Evolutionary conservation across 2,329 filamentous ascomycete genomes (phyloP).

Genomic region (Hypoxylon sp.): DNA sequence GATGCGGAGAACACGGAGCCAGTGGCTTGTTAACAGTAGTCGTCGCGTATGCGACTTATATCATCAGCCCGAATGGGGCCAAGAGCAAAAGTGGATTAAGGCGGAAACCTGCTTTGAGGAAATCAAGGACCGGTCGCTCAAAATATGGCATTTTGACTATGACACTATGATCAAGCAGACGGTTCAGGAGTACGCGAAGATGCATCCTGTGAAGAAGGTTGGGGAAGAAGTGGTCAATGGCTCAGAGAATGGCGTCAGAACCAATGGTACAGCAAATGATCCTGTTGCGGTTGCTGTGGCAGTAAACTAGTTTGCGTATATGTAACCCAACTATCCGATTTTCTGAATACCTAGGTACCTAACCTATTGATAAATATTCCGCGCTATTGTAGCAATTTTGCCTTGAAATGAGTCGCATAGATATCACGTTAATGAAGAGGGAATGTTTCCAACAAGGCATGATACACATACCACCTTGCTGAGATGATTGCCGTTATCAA

Average conservation of each 20-base stretch:
- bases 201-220: neutral
- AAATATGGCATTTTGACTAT: constrained; percentile 48
- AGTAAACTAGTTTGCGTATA: constrained; percentile 11
- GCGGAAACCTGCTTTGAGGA: constrained; percentile 48
- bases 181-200: constrained; percentile 38
- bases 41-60: constrained; percentile 45
- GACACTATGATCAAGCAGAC: constrained; percentile 40
- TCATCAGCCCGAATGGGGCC: constrained; percentile 44
- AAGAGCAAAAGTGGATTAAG: constrained; percentile 40
- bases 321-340: neutral
- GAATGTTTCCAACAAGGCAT: neutral
- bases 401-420: neutral
- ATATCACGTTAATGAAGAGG: neutral
- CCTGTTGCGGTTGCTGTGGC: constrained; percentile 1
- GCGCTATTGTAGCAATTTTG: neutral
- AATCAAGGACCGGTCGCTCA: constrained; percentile 43
- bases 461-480: neutral
- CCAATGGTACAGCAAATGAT: neutral
- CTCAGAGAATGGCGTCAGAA: neutral
- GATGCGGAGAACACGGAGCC: constrained; percentile 41
- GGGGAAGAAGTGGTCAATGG: neutral
- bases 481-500: neutral
- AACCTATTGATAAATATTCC: neutral
- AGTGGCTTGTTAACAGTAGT: constrained; percentile 49
- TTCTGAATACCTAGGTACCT: neutral